Conservation (phyloP, 352 stramenopile genomes). For the Phytophthora citricola region DNA sequence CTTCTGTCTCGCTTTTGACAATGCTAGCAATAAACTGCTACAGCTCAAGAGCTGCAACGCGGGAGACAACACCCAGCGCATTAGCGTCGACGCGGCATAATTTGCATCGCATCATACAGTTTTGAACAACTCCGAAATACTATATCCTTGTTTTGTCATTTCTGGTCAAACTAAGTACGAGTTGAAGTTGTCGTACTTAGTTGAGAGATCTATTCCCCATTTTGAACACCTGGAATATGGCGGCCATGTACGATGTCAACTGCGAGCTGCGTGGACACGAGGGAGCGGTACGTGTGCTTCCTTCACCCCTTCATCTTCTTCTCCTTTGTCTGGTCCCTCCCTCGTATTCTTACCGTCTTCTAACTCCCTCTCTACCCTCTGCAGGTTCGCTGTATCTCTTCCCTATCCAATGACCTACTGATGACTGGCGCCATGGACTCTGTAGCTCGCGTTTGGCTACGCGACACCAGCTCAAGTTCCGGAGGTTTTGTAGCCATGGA, state of each 20-base stretch:
- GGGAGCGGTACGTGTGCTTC: slow-evolving; percentile 61
- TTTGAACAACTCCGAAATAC: background rate
- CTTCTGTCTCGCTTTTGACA: slow-evolving; percentile 63
- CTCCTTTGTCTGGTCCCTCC: slow-evolving; percentile 5
- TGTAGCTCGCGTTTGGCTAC: slow-evolving; percentile 57
- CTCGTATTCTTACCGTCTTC: background rate
- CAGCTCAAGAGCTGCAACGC: slow-evolving; percentile 57
- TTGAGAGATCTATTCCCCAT: background rate
- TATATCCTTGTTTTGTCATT: too few species aligned
- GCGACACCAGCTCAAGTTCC: slow-evolving; percentile 26
- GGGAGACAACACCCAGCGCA: slow-evolving; percentile 52
- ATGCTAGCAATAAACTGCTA: slow-evolving; percentile 47
- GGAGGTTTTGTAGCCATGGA: slow-evolving; percentile 51
- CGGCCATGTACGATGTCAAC: slow-evolving; percentile 38
- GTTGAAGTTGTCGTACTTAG: slow-evolving; percentile 9
- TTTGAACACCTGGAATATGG: slow-evolving; percentile 13
- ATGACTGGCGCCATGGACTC: slow-evolving; percentile 86
- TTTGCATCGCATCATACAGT: background rate
- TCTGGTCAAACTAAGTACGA: background rate
- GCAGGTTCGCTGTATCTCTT: slow-evolving; percentile 70
- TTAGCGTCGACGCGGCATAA: slow-evolving; percentile 37
- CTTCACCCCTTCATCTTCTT: background rate
- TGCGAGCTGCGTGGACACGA: slow-evolving; percentile 78
- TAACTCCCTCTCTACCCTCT: slow-evolving; percentile 9
- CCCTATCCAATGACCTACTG: slow-evolving; percentile 55